Evolutionary conservation across 495 filamentous ascomycete species (phyloP).

Genomic region (Parachaetomium inaequale): DNA sequence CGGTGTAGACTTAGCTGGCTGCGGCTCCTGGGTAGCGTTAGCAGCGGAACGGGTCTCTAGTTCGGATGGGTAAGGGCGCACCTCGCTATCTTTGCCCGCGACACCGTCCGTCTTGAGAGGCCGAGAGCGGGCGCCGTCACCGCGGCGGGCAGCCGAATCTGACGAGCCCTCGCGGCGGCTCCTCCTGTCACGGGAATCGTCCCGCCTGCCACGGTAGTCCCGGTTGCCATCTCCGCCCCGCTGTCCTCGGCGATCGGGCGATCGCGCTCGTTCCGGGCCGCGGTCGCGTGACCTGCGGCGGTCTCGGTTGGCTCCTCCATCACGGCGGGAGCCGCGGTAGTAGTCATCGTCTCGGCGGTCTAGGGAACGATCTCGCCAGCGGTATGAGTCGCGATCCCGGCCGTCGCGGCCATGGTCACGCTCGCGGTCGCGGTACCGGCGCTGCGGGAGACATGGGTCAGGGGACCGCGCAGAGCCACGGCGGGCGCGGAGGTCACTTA

Average conservation of each 20-base stretch:
- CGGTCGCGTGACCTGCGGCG: slow-evolving; percentile 62
- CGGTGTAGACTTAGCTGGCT: slow-evolving; percentile 51
- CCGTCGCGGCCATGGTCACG: slow-evolving; percentile 52
- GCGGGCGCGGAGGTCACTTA: slow-evolving; percentile 39
- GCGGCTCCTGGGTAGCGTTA: slow-evolving; percentile 23
- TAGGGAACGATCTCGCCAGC: slow-evolving; percentile 70
- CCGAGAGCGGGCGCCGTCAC: slow-evolving; percentile 61
- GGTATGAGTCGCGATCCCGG: slow-evolving; percentile 57
- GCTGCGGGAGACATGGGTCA: slow-evolving; percentile 44
- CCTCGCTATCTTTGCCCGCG: slow-evolving; percentile 50
- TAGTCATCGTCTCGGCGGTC: slow-evolving; percentile 70
- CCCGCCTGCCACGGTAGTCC: slow-evolving; percentile 71
- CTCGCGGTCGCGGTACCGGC: slow-evolving; percentile 50
- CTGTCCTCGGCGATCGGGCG: slow-evolving; percentile 39
- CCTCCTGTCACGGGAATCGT: slow-evolving; percentile 73
- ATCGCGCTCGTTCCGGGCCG: slow-evolving; percentile 47
- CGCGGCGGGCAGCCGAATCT: slow-evolving; percentile 67
- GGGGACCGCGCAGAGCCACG: slow-evolving; percentile 17
- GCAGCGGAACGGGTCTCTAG: not conserved
- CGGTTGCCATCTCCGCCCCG: slow-evolving; percentile 59
- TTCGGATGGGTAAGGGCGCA: slow-evolving; percentile 33
- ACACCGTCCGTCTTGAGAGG: slow-evolving; percentile 40
- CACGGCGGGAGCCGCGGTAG: slow-evolving; percentile 55
- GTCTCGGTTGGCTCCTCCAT: slow-evolving; percentile 32
- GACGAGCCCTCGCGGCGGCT: slow-evolving; percentile 71